Percentiles rank a stretch among this genome's conserved stretches.
phyloP scores from a whole-genome alignment of 1,139 yeast species.

The Saccharomyces hybrid region DNA sequence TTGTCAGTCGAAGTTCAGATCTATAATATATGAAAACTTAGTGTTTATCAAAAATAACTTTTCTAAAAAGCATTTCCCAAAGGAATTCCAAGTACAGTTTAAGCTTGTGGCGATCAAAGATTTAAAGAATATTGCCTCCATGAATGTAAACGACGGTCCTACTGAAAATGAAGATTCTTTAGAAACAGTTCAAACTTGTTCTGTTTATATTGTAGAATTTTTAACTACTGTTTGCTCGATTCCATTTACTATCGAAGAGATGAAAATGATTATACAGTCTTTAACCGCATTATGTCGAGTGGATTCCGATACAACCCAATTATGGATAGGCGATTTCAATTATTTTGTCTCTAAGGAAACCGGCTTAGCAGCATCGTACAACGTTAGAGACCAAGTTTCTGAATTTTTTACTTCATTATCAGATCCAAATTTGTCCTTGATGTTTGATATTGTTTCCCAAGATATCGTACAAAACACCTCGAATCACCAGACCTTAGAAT shows the following conservation, averaged over 20 bases:
- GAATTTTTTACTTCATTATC: constrained; percentile 32
- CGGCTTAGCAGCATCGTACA: constrained; percentile 46
- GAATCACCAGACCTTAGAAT: constrained; percentile 22
- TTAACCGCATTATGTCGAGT: constrained; percentile 20
- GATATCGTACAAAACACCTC: constrained; percentile 4
- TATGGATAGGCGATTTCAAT: constrained; percentile 51
- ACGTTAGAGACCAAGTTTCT: constrained; percentile 46
- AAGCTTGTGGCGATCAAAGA: constrained; percentile 19
- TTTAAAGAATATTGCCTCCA: constrained; percentile 12
- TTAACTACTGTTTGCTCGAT: constrained; percentile 21
- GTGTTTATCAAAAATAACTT: constrained; percentile 29
- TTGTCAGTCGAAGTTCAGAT: constrained; percentile 13
- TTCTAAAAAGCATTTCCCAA: constrained; percentile 25
- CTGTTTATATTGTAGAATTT: constrained; percentile 29
- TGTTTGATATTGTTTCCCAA: constrained; percentile 1
- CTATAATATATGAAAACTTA: constrained; percentile 25
- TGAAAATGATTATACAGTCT: constrained; percentile 9
- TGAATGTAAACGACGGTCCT: constrained; percentile 3
- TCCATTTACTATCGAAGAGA: constrained; percentile 11
- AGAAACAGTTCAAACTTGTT: constrained; percentile 27
- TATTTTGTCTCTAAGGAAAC: constrained; percentile 63
- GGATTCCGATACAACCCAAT: constrained; percentile 28
- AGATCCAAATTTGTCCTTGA: constrained; percentile 22
- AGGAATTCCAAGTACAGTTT: constrained; percentile 6
- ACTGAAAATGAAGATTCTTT: constrained; percentile 10